Base-by-base conservation (phyloP, 352 stramenopile species). In the Globisporangium megalacanthum region DNA sequence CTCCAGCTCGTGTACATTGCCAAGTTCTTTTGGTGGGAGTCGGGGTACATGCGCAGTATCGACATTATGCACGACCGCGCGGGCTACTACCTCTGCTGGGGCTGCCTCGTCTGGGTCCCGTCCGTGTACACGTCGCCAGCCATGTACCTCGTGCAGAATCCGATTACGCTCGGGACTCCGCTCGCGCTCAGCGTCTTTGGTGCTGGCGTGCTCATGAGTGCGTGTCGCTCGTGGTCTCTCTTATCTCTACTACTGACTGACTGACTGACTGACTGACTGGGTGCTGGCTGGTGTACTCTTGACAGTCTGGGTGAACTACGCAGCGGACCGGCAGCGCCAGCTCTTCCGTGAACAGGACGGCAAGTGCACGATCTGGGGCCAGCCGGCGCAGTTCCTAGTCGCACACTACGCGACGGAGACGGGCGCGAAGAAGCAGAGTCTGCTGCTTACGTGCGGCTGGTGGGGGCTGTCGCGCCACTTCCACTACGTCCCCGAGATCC, bases 1-100 rank as follows among this genome's bases (percentile, higher is more conserved):
- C 75, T 97, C 39, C 93, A 98, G 69, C 72, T 97, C 53, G 69
- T 98, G 52, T 99, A 99, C 77, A 73, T 99, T 13, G 86, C 83
- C 70, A 99, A 99, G 77, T 99, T 99, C 73, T 99, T 98, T 73
- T 88, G 89, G 69, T 98, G 94, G 92, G 91, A 97, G 71, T 83
- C 83, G 15, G 88, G 89, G 29, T 99, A 99, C 86, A 98, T 98
- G 92, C 93, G 93, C 69, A 97, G 81, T 53, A 99, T 99, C 72
- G 97, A 99, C 73, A 99, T 99, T 66, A 89, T 96, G 86, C 86
- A 97, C 73, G 92, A 98, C 71, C 88, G 91, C 54, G 92, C 92
- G 1, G 92, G 92, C 11, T 98, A 96, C 70, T 97, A 98, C 73
- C 86, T 99, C 36, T 98, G 92, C 72, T 99, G 96, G 96, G 97